Evolutionary conservation across 495 filamentous ascomycete species (phyloP).

Genomic region (Neurospora sp.): DNA sequence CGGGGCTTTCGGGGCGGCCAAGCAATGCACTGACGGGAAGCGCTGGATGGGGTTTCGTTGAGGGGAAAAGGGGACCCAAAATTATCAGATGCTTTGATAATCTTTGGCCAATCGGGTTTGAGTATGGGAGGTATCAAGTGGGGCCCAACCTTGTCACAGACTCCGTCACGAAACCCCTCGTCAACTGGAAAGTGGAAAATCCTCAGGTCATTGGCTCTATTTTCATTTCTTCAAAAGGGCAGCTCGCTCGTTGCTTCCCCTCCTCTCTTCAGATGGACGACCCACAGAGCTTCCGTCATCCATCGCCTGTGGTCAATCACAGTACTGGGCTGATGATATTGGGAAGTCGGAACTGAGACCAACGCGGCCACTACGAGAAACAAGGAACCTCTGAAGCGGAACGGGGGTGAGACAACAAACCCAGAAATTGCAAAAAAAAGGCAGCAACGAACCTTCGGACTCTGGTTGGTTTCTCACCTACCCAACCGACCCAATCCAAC

Average conservation of each 20-base stretch:
- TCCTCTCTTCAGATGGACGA: neutral
- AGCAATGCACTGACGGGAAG: neutral
- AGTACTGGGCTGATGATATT: too few relatives aligned
- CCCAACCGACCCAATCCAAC: neutral
- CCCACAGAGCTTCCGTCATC: neutral
- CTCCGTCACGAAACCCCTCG: neutral
- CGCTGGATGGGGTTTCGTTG: neutral
- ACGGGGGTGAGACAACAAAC: neutral
- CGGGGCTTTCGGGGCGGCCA: neutral
- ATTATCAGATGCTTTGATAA: constrained; percentile 25
- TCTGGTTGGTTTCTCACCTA: neutral
- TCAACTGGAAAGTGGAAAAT: neutral
- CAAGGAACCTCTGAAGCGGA: neutral
- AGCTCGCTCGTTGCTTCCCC: neutral
- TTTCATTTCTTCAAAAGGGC: neutral
- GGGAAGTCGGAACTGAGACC: neutral
- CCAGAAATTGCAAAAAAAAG: neutral
- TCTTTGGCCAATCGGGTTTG: constrained; percentile 15
- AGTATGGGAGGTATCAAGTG: neutral
- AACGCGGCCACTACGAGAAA: neutral
- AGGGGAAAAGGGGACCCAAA: neutral
- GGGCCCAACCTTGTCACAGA: neutral
- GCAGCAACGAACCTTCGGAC: neutral
- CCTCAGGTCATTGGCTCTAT: neutral
- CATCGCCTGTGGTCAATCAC: neutral